phyloP scores from a whole-genome alignment of 1,139 yeast species.

The Barnettozyma hawaiiensis region DNA sequence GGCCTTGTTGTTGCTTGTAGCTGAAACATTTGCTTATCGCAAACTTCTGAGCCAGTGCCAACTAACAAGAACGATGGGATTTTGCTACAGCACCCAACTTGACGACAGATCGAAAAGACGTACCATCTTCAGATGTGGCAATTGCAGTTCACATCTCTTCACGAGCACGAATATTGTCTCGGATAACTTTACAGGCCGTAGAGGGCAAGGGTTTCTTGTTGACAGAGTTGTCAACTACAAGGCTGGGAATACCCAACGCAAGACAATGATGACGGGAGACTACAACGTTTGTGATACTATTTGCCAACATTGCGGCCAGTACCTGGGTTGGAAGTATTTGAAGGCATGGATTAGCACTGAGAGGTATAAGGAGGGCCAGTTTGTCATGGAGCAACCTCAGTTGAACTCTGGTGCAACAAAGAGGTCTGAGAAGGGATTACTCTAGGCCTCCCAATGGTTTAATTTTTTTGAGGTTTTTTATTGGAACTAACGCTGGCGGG shows the following conservation, averaged over 20 bases:
- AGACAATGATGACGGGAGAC: slow-evolving; percentile 64
- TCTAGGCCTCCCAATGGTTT: not conserved
- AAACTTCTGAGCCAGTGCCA: not conserved
- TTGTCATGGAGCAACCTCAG: slow-evolving; percentile 51
- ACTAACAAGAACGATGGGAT: slow-evolving; percentile 19
- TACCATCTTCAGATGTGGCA: slow-evolving; percentile 18
- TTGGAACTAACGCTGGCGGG: not conserved
- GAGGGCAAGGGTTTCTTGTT: slow-evolving; percentile 37
- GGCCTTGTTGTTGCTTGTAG: not conserved
- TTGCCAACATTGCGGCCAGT: slow-evolving; percentile 59
- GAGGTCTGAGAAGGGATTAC: slow-evolving; percentile 3
- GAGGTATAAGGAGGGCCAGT: slow-evolving; percentile 73
- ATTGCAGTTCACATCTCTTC: slow-evolving; percentile 22
- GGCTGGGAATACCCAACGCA: slow-evolving; percentile 29
- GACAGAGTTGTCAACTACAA: slow-evolving; percentile 34
- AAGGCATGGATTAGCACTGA: slow-evolving; percentile 51
- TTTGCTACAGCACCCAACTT: slow-evolving; percentile 16
- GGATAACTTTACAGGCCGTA: slow-evolving; percentile 34
- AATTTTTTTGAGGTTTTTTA: not conserved
- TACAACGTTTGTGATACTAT: slow-evolving; percentile 58
- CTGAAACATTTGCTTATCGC: not conserved
- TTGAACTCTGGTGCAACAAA: slow-evolving; percentile 5
- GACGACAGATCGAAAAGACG: slow-evolving; percentile 14
- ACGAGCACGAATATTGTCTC: slow-evolving; percentile 17
- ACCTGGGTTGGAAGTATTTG: slow-evolving; percentile 76